Conservation (phyloP, 306 rosid genomes). For the Medicago truncatula region DNA sequence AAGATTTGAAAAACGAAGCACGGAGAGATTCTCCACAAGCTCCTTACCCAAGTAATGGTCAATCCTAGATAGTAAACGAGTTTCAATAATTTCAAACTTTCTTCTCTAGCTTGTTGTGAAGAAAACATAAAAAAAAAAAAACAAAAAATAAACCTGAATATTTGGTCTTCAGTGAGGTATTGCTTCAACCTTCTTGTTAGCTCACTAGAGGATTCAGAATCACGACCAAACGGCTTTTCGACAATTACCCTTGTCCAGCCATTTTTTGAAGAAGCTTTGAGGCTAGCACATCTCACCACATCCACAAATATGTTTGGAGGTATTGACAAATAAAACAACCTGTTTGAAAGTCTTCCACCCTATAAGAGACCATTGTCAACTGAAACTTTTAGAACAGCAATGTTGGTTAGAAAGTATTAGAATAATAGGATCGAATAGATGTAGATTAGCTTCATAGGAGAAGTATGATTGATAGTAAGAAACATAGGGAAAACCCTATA, state of each 20-base stretch:
- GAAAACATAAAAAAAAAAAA: not conserved
- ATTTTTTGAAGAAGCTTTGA: slow-evolving; percentile 72
- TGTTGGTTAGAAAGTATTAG: no score
- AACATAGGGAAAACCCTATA: no score
- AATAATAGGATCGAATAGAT: no score
- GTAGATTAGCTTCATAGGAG: no score
- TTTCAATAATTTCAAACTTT: slow-evolving; percentile 37
- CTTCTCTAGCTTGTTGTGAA: slow-evolving; percentile 27
- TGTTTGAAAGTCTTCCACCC: slow-evolving; percentile 77
- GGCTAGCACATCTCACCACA: slow-evolving; percentile 83
- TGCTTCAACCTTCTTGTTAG: slow-evolving; percentile 79
- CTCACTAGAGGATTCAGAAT: slow-evolving; percentile 81
- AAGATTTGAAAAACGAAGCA: slow-evolving; percentile 98
- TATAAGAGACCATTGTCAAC: slow-evolving; percentile 47
- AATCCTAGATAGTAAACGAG: slow-evolving; percentile 67
- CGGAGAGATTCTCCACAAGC: slow-evolving; percentile 94
- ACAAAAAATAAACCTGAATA: slow-evolving; percentile 68
- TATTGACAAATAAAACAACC: slow-evolving; percentile 88
- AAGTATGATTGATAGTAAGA: no score
- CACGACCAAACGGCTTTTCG: slow-evolving; percentile 97
- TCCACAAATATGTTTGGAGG: slow-evolving; percentile 95
- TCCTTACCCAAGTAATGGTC: slow-evolving; percentile 99
- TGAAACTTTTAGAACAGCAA: not conserved
- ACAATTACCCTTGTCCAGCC: slow-evolving; percentile 99
- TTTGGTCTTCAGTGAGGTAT: slow-evolving; percentile 88